A percentile compares a stretch with the other conserved stretches of the same genome.
These are phyloP conservation scores for Phylloporus arenicola DNA, from an alignment of 768 basidiomycete genomes.

Conservation along the genomic window DNA sequence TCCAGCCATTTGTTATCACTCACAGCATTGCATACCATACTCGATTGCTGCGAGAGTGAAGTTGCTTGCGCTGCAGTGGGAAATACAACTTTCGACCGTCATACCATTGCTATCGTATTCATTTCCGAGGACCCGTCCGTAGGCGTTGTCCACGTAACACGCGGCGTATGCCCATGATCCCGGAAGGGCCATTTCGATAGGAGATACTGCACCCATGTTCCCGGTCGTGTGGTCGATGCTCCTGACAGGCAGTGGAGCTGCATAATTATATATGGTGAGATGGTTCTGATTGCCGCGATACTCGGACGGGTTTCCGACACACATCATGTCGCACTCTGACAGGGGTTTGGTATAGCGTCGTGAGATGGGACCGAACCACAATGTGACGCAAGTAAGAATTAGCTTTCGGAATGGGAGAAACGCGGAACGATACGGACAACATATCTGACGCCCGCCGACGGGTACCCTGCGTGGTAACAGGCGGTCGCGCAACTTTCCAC, in stretches of 20 bases:
- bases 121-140: conserved; percentile 55
- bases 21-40: conserved; percentile 49
- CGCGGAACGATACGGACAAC: background rate
- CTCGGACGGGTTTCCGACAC: background rate
- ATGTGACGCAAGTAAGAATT: background rate
- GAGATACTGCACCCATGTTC: conserved; percentile 7
- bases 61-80: conserved; percentile 47
- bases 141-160: conserved; percentile 69
- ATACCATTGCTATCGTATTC: conserved; percentile 34
- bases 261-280: background rate
- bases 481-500: background rate
- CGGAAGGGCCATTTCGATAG: conserved; percentile 50
- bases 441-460: background rate
- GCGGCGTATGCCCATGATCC: conserved; percentile 53
- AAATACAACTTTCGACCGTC: conserved; percentile 63
- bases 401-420: background rate
- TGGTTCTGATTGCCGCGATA: background rate
- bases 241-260: background rate
- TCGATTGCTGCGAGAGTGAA: conserved; percentile 69
- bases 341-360: background rate
- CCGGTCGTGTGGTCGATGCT: background rate
- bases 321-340: background rate
- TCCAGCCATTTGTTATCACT: conserved; percentile 16
- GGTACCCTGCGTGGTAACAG: background rate
- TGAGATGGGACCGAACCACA: background rate